Percentiles rank a stretch among this genome's conserved stretches.
Conservation (phyloP, 257 asterid genomes). For the Pogostemon cablin region DNA sequence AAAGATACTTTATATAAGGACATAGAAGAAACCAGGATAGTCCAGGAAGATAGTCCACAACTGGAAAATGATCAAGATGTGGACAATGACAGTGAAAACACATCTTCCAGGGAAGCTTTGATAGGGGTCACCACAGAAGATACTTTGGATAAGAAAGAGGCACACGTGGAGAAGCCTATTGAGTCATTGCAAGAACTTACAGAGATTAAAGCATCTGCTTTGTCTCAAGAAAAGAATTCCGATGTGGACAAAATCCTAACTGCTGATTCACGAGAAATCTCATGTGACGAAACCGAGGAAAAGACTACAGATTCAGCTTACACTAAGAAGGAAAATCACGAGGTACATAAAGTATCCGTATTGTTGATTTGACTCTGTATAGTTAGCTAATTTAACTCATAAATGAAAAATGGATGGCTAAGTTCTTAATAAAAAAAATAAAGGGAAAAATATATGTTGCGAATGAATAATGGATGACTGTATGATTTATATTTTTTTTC, state of each 20-base stretch:
- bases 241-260: constrained; percentile 27
- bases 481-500: no score
- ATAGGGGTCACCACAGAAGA: constrained; percentile 15
- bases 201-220: constrained; percentile 28
- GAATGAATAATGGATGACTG: no score
- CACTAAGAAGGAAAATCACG: constrained; percentile 26
- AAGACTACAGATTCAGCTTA: constrained; percentile 22
- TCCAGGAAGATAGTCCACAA: constrained; percentile 25
- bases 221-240: constrained; percentile 25
- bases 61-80: constrained; percentile 16
- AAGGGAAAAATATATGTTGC: no score
- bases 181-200: constrained; percentile 23
- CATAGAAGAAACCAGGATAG: not conserved
- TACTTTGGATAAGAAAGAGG: constrained; percentile 28
- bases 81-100: constrained; percentile 7
- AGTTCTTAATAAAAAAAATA: no score
- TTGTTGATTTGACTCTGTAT: not conserved
- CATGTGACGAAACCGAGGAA: constrained; percentile 25
- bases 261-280: constrained; percentile 30
- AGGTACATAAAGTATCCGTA: constrained; percentile 22
- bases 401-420: not conserved
- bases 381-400: not conserved
- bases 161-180: constrained; percentile 29
- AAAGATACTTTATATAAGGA: constrained; percentile 18
- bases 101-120: constrained; percentile 29